These are phyloP conservation scores for Manihot esculenta DNA, from an alignment of 441 rosid genomes.

Conservation along the genomic window DNA sequence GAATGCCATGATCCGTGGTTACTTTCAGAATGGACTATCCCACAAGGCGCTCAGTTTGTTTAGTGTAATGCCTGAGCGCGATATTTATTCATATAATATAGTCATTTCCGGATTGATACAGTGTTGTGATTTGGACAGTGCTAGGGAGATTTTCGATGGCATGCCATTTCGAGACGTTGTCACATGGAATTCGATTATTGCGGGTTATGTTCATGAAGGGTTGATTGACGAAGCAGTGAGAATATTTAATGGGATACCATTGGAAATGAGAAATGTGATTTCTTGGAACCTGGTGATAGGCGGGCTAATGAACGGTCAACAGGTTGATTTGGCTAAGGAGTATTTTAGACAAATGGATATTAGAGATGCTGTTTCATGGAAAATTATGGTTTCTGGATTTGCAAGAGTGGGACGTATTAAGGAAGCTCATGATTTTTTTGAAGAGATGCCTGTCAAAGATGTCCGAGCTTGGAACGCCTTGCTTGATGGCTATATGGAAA, in stretches of 20 bases:
- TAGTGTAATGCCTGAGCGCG: slow-evolving; percentile 34
- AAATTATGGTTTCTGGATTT: slow-evolving; percentile 38
- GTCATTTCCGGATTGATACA: slow-evolving; percentile 39
- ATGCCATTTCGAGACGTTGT: slow-evolving; percentile 36
- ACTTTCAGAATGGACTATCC: slow-evolving; percentile 31
- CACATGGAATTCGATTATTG: slow-evolving; percentile 39
- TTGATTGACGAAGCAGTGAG: slow-evolving; percentile 32
- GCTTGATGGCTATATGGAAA: slow-evolving; percentile 33
- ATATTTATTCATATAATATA: slow-evolving; percentile 35
- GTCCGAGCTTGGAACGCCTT: slow-evolving; percentile 41
- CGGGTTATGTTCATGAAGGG: slow-evolving; percentile 36
- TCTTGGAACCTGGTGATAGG: slow-evolving; percentile 45
- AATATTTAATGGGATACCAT: slow-evolving; percentile 31
- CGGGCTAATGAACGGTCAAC: slow-evolving; percentile 29
- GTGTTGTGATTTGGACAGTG: slow-evolving; percentile 27
- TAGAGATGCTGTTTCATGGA: slow-evolving; percentile 44
- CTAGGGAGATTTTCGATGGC: slow-evolving; percentile 34
- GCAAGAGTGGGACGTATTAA: slow-evolving; percentile 34
- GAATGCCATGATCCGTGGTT: slow-evolving; percentile 44
- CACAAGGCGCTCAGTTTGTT: slow-evolving; percentile 30
- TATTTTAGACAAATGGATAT: slow-evolving; percentile 30
- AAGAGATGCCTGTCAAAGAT: slow-evolving; percentile 41
- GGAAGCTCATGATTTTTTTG: slow-evolving; percentile 37
- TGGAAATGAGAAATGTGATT: slow-evolving; percentile 33
- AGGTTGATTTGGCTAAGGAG: slow-evolving; percentile 36